These are phyloP conservation scores for Yarrowia sp. DNA, from an alignment of 805 yeast species.

Conservation along the genomic window DNA sequence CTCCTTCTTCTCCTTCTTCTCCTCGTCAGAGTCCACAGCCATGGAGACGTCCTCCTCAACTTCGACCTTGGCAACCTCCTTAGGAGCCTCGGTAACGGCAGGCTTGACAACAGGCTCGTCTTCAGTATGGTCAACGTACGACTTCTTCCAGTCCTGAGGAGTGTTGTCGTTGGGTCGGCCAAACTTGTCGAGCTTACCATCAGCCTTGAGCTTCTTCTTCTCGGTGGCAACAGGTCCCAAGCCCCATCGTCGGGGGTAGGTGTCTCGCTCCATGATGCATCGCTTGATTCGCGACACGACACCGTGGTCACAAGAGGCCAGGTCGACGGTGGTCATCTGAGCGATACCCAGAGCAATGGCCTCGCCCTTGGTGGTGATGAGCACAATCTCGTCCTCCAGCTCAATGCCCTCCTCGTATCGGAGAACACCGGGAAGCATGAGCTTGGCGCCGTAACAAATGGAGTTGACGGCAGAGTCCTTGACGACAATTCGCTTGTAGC, in stretches of 20 bases:
- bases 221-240: constrained; percentile 97
- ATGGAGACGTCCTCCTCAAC: constrained; percentile 43
- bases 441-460: constrained; percentile 97
- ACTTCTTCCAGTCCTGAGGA: constrained; percentile 87
- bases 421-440: constrained; percentile 97
- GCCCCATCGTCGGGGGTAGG: constrained; percentile 99
- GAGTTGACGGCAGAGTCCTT: constrained; percentile 95
- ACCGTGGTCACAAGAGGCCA: constrained; percentile 96
- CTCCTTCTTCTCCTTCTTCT: constrained; percentile 51
- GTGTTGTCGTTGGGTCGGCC: constrained; percentile 94
- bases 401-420: constrained; percentile 98
- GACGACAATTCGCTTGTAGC: constrained; percentile 95
- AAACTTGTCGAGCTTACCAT: constrained; percentile 93
- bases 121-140: constrained; percentile 61
- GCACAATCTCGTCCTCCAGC: constrained; percentile 94
- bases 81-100: constrained; percentile 34
- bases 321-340: constrained; percentile 97
- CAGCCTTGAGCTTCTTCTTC: constrained; percentile 97
- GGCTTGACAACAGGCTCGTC: constrained; percentile 38
- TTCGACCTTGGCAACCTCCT: constrained; percentile 30
- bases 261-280: constrained; percentile 99
- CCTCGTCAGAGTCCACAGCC: constrained; percentile 33
- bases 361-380: constrained; percentile 98
- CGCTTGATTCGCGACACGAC: constrained; percentile 98
- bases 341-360: constrained; percentile 98